Base-by-base conservation (phyloP, 2,329 filamentous ascomycete species). In the Penicillium sp. region DNA sequence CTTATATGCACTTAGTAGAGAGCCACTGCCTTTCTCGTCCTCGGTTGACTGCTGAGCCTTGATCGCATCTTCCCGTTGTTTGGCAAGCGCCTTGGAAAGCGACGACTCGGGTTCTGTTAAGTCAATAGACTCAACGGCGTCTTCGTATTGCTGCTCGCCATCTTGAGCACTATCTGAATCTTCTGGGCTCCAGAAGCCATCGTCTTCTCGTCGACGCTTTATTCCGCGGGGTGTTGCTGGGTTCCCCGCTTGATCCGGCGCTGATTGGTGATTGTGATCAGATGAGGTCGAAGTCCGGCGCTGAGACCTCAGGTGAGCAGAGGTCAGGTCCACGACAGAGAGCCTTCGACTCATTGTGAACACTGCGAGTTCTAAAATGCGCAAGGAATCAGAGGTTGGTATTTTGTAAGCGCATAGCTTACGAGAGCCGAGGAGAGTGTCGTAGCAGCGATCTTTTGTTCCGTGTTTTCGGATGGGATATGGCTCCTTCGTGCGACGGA, bases 31-130 rank as follows among this genome's bases (percentile, higher is more conserved):
- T 31, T 67, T 49, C 46, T 41, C 65, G 9, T 63, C 63, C 6
- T 68, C 66, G 2, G 58, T 49, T 2, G 65, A 54, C 28, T 73
- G 63, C 56, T 81, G 75, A 1, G 76, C 71, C 50, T 76, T 76
- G 34, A 81, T 70, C 0, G 79, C 77, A 54, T 82, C 79, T 49
- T 78, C 73, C 6, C 75, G 73, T 63, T 83, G 80, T 62, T 81
- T 83, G 43, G 80, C 74, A 13, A 82, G 65, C 0, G 75, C 68
- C 10, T 76, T 73, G 3, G 75, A 70, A 1, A 82, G 66, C 1
- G 70, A 67, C 31, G 73, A 74, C 15, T 77, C 69, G 0, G 77
- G 72, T 21, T 71, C 71, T 2, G 75, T 77, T 21, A 83, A 64
- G 62, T 84, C 81, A 6, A 83, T 72, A 23, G 77, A 70, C 42